phyloP scores from a whole-genome alignment of 2,329 filamentous ascomycete species.

The Exophiala mesophila region DNA sequence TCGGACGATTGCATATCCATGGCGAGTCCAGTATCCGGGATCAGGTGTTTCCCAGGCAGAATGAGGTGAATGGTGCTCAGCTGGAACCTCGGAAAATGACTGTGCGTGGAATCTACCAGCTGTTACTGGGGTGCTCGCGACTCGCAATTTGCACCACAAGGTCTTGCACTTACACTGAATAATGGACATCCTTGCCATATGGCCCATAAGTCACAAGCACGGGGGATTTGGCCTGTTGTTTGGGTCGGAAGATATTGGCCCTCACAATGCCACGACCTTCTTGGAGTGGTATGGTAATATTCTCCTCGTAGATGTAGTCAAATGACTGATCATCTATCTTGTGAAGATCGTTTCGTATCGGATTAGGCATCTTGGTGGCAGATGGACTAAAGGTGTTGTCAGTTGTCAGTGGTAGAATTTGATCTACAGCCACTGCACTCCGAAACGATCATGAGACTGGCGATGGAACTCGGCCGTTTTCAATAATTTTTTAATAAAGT shows the following conservation, averaged over 20 bases:
- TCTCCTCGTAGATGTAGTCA: conserved; percentile 47
- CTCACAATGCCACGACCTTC: conserved; percentile 40
- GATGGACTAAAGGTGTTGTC: too few species aligned
- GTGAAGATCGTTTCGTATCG: conserved; percentile 8
- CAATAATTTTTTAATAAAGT: too few species aligned
- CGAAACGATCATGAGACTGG: too few species aligned
- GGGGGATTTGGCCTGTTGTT: conserved; percentile 42
- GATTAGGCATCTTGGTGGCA: conserved; percentile 19
- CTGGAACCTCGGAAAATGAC: conserved; percentile 51
- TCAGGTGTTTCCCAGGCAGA: conserved; percentile 58
- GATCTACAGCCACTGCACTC: too few species aligned
- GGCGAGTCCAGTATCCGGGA: conserved; percentile 51
- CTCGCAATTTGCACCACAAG: too few species aligned
- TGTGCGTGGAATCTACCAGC: conserved; percentile 50
- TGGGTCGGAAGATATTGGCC: conserved; percentile 50
- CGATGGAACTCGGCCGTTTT: too few species aligned
- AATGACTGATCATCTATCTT: conserved; percentile 30
- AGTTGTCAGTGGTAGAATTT: too few species aligned
- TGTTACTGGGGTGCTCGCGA: too few species aligned
- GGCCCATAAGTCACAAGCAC: conserved; percentile 68
- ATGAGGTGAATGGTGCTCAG: conserved; percentile 49
- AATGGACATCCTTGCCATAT: conserved; percentile 68
- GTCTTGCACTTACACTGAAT: too few species aligned
- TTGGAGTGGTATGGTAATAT: conserved; percentile 45
- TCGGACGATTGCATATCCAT: conserved; percentile 53